Evolutionary conservation across 805 yeast species (phyloP).

Genomic region (Torulaspora microellipsoides): DNA sequence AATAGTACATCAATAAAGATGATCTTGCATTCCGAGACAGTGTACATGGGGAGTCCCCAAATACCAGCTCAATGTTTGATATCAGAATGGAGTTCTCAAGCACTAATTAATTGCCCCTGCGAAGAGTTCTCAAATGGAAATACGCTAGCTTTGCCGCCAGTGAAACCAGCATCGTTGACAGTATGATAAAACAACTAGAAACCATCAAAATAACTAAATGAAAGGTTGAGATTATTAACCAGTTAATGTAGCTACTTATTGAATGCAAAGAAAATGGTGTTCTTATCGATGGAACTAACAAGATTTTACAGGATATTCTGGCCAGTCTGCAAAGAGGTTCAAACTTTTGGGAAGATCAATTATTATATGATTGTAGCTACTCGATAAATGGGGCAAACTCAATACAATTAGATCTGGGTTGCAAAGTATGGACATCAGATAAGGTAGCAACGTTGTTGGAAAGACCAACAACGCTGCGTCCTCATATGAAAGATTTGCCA

Average conservation of each 20-base stretch:
- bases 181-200: slow-evolving; percentile 5
- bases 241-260: slow-evolving; percentile 4
- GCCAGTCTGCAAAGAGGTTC: slow-evolving; percentile 1
- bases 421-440: slow-evolving; percentile 15
- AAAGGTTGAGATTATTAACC: not conserved
- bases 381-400: not conserved
- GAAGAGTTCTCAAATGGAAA: not conserved
- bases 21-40: slow-evolving; percentile 4
- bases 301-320: not conserved
- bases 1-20: not conserved
- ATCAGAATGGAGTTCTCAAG: slow-evolving; percentile 8
- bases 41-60: slow-evolving; percentile 2
- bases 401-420: slow-evolving; percentile 7
- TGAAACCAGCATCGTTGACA: slow-evolving; percentile 9
- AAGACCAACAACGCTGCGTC: slow-evolving; percentile 12
- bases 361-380: slow-evolving; percentile 6
- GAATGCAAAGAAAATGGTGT: not conserved
- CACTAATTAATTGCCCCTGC: not conserved
- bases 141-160: slow-evolving; percentile 14
- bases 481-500: slow-evolving; percentile 8
- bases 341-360: slow-evolving; percentile 9
- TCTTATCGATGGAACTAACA: not conserved
- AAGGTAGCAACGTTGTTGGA: slow-evolving; percentile 12
- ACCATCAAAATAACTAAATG: too few relatives aligned
- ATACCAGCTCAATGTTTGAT: not conserved